Percentiles rank a stretch among this genome's conserved stretches.
These are phyloP conservation scores for Inosperma sp. DNA, from an alignment of 768 basidiomycete genomes.

Conservation along the genomic window DNA sequence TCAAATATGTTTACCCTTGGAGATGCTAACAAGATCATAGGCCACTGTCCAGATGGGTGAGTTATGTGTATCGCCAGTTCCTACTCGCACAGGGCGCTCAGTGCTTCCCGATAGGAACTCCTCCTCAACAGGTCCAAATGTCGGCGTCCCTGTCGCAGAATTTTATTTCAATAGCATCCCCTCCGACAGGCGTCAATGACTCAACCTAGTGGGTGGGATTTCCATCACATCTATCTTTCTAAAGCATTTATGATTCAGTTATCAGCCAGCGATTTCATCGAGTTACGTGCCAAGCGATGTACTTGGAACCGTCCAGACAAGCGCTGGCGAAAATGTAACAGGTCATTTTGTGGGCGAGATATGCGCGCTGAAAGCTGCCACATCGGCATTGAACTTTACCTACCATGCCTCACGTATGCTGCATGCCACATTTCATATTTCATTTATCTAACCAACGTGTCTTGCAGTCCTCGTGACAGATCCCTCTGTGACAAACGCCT, in stretches of 20 bases:
- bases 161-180: conserved; percentile 4
- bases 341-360: background rate
- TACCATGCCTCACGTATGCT: conserved; percentile 4
- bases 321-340: background rate
- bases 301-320: background rate
- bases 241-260: background rate
- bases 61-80: background rate
- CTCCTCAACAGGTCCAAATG: conserved; percentile 4
- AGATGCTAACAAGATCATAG: background rate
- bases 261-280: background rate
- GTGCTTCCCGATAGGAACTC: background rate
- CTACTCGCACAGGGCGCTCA: background rate
- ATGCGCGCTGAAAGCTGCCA: background rate
- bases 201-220: background rate
- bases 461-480: conserved; percentile 5
- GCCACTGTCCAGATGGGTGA: conserved; percentile 1
- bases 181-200: background rate
- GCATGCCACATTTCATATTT: background rate
- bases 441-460: background rate
- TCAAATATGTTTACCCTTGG: background rate
- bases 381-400: background rate
- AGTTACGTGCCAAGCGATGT: background rate
- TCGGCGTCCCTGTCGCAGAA: background rate
- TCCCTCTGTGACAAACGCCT: background rate
- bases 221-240: background rate